Base-by-base conservation (phyloP, 2,329 filamentous ascomycete genomes). In the Stylonectria norvegica region DNA sequence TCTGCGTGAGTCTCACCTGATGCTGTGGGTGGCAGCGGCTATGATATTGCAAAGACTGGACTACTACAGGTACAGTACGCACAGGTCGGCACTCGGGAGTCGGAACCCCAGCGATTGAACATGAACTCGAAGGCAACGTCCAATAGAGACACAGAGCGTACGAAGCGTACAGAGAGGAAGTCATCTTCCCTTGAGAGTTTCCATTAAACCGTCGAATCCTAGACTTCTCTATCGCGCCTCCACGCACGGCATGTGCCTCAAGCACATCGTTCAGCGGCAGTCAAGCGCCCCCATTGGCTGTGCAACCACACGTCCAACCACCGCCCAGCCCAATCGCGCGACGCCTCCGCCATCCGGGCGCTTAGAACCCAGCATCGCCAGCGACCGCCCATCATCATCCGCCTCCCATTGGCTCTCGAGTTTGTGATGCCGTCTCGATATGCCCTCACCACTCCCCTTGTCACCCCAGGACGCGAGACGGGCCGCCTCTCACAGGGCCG, bases 321-420 rank as follows among this genome's bases (percentile, higher is more conserved):
- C 45, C 39, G 27, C 11, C 18, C 19, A 20, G 45, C 36, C 60
- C 60, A 63, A 63, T 63, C 44, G 50, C 36, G 42, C 38, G 33
- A 38, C 40, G 37, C 44, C 34, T 38, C 47, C 40, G 36, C 45
- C 48, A 55, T 52, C 48, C 46, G 53, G 59, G 61, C 61, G 61
- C 61, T 64, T 63, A 63, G 49, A 45, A 31, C 37, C 16, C 35
- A 40, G 51, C 40, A 48, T 50, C 44, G 36, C 16, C 35, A 40
- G 51, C 40, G 48, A 52, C 44, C 34, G 42, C 36, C 48, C 47
- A 34, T 35, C 42, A 34, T 20, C 35, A 27, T 22, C 35, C 19
- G 34, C 38, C 40, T 52, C 36, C 52, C 29, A 63, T 63, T 63
- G 60, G 60, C 41, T 34, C 31, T 36, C 40, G 38, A 38, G 34